Evolutionary conservation across 345 rosid genomes (phyloP).

Genomic region (Citrus cavaleriei): DNA sequence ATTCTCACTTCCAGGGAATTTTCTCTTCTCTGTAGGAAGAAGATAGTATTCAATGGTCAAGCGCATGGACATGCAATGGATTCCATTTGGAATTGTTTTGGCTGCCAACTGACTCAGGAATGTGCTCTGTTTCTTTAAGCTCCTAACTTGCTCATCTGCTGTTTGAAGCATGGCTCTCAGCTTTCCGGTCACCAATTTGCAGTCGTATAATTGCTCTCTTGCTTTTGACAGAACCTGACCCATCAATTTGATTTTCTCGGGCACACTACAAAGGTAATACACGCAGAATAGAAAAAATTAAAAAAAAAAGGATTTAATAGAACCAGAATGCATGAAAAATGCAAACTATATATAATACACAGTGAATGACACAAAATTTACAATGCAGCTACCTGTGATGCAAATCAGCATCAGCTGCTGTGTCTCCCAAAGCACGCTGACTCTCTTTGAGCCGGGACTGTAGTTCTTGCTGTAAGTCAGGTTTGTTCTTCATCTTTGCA

Average conservation of each 20-base stretch:
- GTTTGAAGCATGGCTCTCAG: slow-evolving; percentile 98
- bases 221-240: slow-evolving; percentile 87
- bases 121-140: slow-evolving; percentile 97
- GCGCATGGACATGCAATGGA: slow-evolving; percentile 97
- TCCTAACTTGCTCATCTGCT: slow-evolving; percentile 97
- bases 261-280: slow-evolving; percentile 47
- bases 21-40: slow-evolving; percentile 86
- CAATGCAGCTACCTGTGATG: slow-evolving; percentile 52
- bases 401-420: slow-evolving; percentile 78
- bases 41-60: slow-evolving; percentile 90
- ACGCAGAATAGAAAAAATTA: not conserved
- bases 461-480: slow-evolving; percentile 63
- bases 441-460: slow-evolving; percentile 81
- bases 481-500: slow-evolving; percentile 77
- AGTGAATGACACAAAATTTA: not conserved
- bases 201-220: slow-evolving; percentile 79
- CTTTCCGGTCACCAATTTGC: slow-evolving; percentile 91
- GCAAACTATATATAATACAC: not conserved
- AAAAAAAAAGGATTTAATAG: not conserved
- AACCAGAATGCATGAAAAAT: slow-evolving; percentile 4
- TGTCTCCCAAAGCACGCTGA: slow-evolving; percentile 74
- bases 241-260: slow-evolving; percentile 81
- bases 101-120: slow-evolving; percentile 99
- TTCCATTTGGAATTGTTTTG: slow-evolving; percentile 91
- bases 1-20: slow-evolving; percentile 84